Evolutionary conservation across 805 yeast species (phyloP).

Genomic region (Lipomyces kockii): DNA sequence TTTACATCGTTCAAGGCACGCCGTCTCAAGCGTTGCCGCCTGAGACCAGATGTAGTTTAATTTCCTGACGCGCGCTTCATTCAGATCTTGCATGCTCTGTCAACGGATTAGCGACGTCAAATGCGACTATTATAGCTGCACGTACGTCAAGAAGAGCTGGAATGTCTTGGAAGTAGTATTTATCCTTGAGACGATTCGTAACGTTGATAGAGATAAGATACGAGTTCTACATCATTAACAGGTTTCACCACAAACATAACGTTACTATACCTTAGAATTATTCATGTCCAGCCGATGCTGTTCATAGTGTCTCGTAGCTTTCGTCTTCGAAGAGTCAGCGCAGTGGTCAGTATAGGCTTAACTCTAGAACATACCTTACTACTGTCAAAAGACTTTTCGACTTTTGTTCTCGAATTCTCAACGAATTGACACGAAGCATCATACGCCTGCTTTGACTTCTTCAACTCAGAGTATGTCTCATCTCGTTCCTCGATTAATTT

Average conservation of each 20-base stretch:
- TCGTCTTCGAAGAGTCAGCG: conserved; percentile 15
- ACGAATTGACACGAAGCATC: conserved; percentile 79
- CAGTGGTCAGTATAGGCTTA: neutral
- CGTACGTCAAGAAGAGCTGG: conserved; percentile 82
- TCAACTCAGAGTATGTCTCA: conserved; percentile 58
- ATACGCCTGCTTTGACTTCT: conserved; percentile 72
- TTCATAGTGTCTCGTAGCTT: conserved; percentile 34
- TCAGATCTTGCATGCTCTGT: conserved; percentile 68
- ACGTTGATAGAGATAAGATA: conserved; percentile 80
- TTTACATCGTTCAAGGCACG: conserved; percentile 52
- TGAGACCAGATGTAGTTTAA: conserved; percentile 69
- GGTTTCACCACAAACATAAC: neutral
- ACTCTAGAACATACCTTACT: conserved; percentile 46
- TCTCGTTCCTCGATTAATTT: conserved; percentile 56
- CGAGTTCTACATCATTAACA: conserved; percentile 52
- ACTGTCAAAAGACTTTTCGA: conserved; percentile 59
- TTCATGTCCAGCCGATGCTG: conserved; percentile 66
- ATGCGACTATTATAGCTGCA: conserved; percentile 39
- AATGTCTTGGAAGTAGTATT: conserved; percentile 87
- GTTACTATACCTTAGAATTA: conserved; percentile 56
- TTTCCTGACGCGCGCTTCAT: conserved; percentile 74
- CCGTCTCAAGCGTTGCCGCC: conserved; percentile 66
- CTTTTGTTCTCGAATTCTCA: conserved; percentile 78
- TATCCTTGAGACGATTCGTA: conserved; percentile 90
- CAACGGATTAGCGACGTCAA: neutral